phyloP scores from a whole-genome alignment of 2,329 filamentous ascomycete genomes.

The Epichloe sp. region DNA sequence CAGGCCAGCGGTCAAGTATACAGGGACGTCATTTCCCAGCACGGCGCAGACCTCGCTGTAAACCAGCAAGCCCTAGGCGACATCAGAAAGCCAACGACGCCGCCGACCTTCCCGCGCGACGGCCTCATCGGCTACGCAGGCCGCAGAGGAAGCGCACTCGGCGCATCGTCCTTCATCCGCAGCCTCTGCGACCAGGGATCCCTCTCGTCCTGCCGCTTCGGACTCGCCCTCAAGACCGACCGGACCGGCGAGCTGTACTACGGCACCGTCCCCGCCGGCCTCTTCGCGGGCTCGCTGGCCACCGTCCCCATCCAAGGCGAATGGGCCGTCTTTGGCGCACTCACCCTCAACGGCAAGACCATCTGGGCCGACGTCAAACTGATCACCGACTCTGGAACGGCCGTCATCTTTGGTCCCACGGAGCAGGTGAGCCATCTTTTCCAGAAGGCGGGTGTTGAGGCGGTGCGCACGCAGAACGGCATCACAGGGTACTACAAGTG shows the following conservation, averaged over 20 bases:
- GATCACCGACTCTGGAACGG: conserved; percentile 9
- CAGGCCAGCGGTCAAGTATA: conserved; percentile 10
- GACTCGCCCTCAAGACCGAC: conserved; percentile 9
- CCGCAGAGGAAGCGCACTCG: conserved; percentile 3
- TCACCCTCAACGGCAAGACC: background rate
- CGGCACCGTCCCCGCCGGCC: conserved; percentile 7
- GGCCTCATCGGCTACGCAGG: conserved; percentile 11
- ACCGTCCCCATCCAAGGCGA: background rate
- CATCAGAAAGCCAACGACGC: background rate
- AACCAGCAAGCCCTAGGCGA: conserved; percentile 4
- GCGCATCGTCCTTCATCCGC: conserved; percentile 7
- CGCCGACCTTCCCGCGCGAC: conserved; percentile 9
- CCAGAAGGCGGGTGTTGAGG: conserved; percentile 7
- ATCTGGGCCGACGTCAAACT: conserved; percentile 2
- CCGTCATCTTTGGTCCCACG: conserved; percentile 10
- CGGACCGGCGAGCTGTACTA: conserved; percentile 10
- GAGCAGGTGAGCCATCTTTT: conserved; percentile 6
- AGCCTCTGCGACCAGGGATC: conserved; percentile 8
- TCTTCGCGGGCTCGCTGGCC: background rate
- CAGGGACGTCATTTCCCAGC: conserved; percentile 9
- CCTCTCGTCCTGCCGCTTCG: conserved; percentile 11
- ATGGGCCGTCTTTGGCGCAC: background rate
- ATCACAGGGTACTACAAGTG: conserved; percentile 10
- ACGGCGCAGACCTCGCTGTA: conserved; percentile 9
- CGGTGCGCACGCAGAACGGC: conserved; percentile 3